Conservation (phyloP, 352 stramenopile genomes). For the Globisporangium recalcitrans region DNA sequence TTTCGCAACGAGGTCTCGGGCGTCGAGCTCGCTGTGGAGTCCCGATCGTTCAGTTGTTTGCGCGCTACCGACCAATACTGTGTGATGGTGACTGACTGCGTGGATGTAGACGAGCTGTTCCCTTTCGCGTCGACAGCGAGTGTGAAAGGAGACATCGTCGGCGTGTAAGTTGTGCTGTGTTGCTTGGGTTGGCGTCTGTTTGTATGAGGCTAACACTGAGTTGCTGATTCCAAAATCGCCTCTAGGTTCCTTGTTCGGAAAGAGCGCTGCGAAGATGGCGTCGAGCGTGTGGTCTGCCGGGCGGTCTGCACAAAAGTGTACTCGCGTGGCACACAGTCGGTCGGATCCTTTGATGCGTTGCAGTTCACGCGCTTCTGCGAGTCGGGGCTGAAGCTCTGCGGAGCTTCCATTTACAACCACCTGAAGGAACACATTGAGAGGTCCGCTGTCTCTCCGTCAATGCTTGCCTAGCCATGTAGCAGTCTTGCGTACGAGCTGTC, state of each 20-base stretch:
- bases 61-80: slow-evolving; percentile 3
- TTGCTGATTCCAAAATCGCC: neutral
- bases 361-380: slow-evolving; percentile 4
- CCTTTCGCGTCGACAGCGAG: neutral
- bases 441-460: neutral
- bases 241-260: neutral
- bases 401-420: neutral
- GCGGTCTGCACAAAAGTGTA: slow-evolving; percentile 5
- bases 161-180: neutral
- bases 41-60: neutral
- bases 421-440: neutral
- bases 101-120: slow-evolving; percentile 5
- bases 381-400: neutral
- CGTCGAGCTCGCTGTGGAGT: slow-evolving; percentile 1
- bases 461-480: neutral
- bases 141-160: neutral
- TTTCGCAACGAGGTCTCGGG: slow-evolving; percentile 6
- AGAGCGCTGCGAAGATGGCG: slow-evolving; percentile 6
- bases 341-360: neutral
- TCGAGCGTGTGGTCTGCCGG: slow-evolving; percentile 7
- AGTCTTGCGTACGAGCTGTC: no score
- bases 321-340: neutral
- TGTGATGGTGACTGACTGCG: slow-evolving; percentile 4
- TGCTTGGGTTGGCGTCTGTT: neutral
- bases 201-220: neutral